Base-by-base conservation (phyloP, 2,329 filamentous ascomycete genomes). In the Plectosphaerella sp. region DNA sequence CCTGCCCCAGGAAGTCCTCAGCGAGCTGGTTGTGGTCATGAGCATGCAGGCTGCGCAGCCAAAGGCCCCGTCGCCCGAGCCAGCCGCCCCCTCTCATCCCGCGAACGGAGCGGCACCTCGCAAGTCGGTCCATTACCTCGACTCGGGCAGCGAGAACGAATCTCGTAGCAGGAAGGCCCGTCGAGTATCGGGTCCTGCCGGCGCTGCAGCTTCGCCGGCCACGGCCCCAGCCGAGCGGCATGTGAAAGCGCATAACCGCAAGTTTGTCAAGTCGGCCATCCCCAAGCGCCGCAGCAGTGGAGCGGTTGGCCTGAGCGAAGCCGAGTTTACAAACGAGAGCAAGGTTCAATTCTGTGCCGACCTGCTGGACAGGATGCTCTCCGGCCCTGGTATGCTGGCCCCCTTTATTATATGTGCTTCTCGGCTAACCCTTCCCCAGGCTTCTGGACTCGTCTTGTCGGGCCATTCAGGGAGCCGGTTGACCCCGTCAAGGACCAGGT, bases 381-480 rank as follows among this genome's bases (percentile, higher is more conserved):
- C 78, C 2, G 82, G 82, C 0, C 82, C 83, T 54, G 80, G 80
- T 82, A 70, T 63, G 64, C 58, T n/a, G n/a, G n/a, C n/a, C n/a
- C 24, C 22, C 11, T 28, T 48, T 18, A 22, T 22, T 15, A 18
- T 15, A 25, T 24, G 11, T 37, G 8, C 2, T 25, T 22, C 35
- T 28, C 25, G 45, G 39, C 48, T 56, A 46, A 58, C 49, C n/a
- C 7, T 5, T 24, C 39, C 42, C n/a, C 49, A 83, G 82, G 83
- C 7, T 86, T 83, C 63, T 86, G 83, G 83, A 86, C 83, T 0
- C 78, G 82, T n/a, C 72, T 85, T 1, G 82, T 86, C 3, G 80
- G 80, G 0, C 80, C 81, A 0, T 86, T 86, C 65, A 77, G 76
- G 45, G 76, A 84, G 22, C 77, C 82, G 0, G 82, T 86, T 7